These are phyloP conservation scores for Magnolia officinalis DNA, from an alignment of 164 flowering plant species.

Conservation along the genomic window DNA sequence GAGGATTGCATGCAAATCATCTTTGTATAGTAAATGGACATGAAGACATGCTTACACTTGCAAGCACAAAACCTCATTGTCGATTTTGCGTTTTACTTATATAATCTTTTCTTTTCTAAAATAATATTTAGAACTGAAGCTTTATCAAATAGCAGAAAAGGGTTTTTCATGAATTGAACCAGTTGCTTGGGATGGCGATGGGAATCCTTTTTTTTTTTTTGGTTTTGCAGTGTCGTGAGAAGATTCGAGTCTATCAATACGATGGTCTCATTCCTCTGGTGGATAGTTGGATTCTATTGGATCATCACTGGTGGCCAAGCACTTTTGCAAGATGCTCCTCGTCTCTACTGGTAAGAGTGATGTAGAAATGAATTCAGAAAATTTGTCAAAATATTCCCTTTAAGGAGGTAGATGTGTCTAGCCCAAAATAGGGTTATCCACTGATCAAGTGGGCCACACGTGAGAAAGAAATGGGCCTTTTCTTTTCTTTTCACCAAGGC, in stretches of 20 bases:
- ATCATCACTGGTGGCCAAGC: conserved; percentile 58
- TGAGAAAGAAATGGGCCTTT: neutral
- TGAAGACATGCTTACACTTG: too few relatives aligned
- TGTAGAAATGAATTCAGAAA: neutral
- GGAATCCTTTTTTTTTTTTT: neutral
- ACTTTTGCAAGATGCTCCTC: conserved; percentile 65
- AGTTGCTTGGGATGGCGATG: neutral
- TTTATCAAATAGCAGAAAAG: neutral
- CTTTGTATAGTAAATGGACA: too few relatives aligned
- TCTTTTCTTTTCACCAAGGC: neutral
- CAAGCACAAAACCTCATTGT: too few relatives aligned
- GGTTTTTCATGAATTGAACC: neutral
- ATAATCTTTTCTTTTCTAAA: neutral
- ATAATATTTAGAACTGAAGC: neutral
- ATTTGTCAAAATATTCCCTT: too few relatives aligned
- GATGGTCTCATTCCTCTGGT: conserved; percentile 60
- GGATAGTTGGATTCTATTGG: conserved; percentile 78
- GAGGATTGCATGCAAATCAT: too few relatives aligned
- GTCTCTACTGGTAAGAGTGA: conserved; percentile 58
- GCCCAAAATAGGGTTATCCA: neutral
- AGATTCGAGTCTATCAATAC: conserved; percentile 53
- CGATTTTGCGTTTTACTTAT: neutral
- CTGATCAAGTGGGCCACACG: neutral
- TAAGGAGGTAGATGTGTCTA: neutral
- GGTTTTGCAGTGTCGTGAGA: conserved; percentile 38